phyloP scores from a whole-genome alignment of 1,284 basidiomycete genomes.

The Coriolopsis trogii region DNA sequence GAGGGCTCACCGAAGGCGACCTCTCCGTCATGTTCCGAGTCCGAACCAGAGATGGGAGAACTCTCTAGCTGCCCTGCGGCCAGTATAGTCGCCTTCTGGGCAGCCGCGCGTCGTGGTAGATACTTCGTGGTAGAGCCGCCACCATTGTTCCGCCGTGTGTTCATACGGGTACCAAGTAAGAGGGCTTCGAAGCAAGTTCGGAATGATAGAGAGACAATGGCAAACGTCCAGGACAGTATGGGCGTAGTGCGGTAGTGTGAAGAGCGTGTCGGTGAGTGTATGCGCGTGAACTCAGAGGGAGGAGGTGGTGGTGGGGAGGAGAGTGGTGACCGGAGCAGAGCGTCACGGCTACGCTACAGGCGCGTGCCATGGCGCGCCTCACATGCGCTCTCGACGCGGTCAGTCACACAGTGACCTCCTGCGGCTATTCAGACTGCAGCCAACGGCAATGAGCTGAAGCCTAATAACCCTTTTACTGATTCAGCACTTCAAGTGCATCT shows the following conservation, averaged over 20 bases:
- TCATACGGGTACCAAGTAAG: no score
- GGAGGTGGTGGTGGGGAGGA: constrained; percentile 1
- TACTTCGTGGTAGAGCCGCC: background rate
- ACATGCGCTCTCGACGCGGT: constrained; percentile 19
- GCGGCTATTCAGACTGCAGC: background rate
- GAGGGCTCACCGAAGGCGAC: constrained; percentile 28
- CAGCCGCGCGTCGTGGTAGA: constrained; percentile 28
- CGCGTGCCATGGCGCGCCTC: constrained; percentile 14
- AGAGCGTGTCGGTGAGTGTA: background rate
- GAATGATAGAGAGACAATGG: background rate
- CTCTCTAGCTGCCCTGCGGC: constrained; percentile 32
- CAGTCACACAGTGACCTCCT: constrained; percentile 20
- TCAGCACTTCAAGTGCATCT: no score
- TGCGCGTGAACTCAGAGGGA: background rate
- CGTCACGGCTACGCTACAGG: background rate
- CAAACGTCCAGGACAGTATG: background rate
- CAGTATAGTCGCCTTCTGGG: constrained; percentile 28
- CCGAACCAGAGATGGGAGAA: constrained; percentile 24
- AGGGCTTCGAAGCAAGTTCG: constrained; percentile 3
- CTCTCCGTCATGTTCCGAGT: constrained; percentile 18
- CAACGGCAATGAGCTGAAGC: background rate
- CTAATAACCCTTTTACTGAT: no score
- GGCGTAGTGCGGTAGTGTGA: background rate
- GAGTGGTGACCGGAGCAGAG: background rate
- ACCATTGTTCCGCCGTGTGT: no score